phyloP scores from a whole-genome alignment of 116 monocot genomes.

The Papilionanthe hybrid region DNA sequence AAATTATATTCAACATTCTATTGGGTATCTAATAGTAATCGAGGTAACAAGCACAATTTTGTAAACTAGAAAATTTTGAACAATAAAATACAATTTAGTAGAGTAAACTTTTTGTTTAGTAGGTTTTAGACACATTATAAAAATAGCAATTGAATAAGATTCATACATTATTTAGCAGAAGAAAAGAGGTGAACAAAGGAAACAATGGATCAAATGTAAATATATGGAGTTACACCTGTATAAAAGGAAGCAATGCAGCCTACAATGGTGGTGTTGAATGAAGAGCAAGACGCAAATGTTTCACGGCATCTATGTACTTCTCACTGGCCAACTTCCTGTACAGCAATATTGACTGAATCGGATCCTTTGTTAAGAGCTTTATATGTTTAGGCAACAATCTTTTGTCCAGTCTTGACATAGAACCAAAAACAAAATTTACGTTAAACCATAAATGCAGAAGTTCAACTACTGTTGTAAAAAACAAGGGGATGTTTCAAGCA shows the following conservation, averaged over 20 bases:
- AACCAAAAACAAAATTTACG: not conserved
- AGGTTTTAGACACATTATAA: no score
- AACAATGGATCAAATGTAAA: not conserved
- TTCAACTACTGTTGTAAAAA: not conserved
- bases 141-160: not conserved
- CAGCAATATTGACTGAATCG: constrained; percentile 24
- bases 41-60: no score
- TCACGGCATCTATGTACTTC: constrained; percentile 46
- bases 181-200: not conserved
- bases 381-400: constrained; percentile 57
- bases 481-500: not conserved
- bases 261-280: constrained; percentile 50
- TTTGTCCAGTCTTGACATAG: constrained; percentile 36
- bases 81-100: no score
- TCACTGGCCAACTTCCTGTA: constrained; percentile 46
- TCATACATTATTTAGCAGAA: not conserved
- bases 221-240: constrained; percentile 43
- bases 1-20: no score
- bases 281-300: constrained; percentile 57
- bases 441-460: not conserved
- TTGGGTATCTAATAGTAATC: no score
- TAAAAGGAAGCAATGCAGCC: constrained; percentile 64
- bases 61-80: no score
- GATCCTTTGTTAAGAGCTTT: constrained; percentile 21
- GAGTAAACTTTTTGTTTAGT: no score